Percentiles rank a stretch among this genome's conserved stretches.
phyloP scores from a whole-genome alignment of 2,329 filamentous ascomycete species.

The Aspergillus hiratsukae region DNA sequence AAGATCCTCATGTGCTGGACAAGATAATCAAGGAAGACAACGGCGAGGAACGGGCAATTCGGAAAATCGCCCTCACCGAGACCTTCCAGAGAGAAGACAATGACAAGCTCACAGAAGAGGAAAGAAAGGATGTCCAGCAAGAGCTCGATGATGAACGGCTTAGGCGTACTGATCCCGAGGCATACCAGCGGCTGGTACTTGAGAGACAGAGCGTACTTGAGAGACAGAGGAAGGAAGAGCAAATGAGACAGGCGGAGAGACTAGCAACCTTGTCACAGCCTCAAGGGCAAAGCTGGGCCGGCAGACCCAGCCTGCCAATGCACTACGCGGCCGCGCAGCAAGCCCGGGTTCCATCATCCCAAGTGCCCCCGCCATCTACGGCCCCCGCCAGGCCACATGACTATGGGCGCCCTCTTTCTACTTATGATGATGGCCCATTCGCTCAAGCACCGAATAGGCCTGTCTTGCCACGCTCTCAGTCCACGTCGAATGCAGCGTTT shows the following conservation, averaged over 20 bases:
- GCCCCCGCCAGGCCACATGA: neutral
- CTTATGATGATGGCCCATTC: conserved; percentile 16
- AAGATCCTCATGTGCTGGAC: conserved; percentile 60
- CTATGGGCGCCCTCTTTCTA: neutral
- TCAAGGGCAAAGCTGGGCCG: neutral
- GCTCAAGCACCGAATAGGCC: conserved; percentile 13
- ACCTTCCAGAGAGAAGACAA: conserved; percentile 68
- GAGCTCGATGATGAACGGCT: conserved; percentile 40
- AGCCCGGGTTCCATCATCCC: neutral
- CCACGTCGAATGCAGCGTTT: neutral
- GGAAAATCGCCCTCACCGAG: conserved; percentile 61
- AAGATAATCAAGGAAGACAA: conserved; percentile 31
- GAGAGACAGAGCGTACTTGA: conserved; percentile 18
- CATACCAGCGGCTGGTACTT: conserved; percentile 22
- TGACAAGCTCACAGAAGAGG: conserved; percentile 59
- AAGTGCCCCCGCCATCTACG: neutral
- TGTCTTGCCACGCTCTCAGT: neutral
- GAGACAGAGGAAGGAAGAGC: conserved; percentile 5
- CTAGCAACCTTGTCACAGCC: neutral
- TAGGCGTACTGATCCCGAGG: conserved; percentile 33
- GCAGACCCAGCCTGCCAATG: neutral
- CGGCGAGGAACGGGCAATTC: conserved; percentile 21
- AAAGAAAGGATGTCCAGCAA: conserved; percentile 52
- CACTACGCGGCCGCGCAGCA: neutral
- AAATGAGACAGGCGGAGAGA: neutral